Evolutionary conservation across 2,329 filamentous ascomycete species (phyloP).

Genomic region (Nothomitra cinnamomea): DNA sequence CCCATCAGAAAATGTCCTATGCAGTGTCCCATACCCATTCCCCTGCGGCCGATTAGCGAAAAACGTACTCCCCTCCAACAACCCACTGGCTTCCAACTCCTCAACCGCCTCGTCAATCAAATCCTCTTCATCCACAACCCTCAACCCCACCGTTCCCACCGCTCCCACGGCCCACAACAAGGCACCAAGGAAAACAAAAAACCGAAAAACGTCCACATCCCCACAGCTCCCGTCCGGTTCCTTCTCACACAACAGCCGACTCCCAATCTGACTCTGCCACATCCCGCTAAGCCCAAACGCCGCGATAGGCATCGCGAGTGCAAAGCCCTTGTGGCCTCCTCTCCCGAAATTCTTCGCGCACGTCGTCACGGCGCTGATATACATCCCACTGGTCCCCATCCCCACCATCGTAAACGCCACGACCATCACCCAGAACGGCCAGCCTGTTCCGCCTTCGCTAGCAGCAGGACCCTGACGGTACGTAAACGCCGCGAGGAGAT

Average conservation of each 20-base stretch:
- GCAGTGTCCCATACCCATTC: constrained; percentile 47
- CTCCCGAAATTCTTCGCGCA: constrained; percentile 97
- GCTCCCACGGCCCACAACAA: constrained; percentile 55
- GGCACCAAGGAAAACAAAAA: constrained; percentile 70
- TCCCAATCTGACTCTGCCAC: constrained; percentile 86
- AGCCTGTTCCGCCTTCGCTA: constrained; percentile 34
- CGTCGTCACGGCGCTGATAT: constrained; percentile 77
- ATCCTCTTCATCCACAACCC: constrained; percentile 67
- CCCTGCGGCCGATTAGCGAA: constrained; percentile 39
- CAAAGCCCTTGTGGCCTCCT: constrained; percentile 72
- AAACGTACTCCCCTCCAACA: constrained; percentile 59
- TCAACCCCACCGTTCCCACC: constrained; percentile 55
- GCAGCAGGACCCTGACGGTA: constrained; percentile 45
- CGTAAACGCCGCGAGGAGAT: constrained; percentile 63
- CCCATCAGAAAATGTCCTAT: constrained; percentile 28
- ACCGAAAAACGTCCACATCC: constrained; percentile 59
- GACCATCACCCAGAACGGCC: constrained; percentile 71
- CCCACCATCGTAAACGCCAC: constrained; percentile 71
- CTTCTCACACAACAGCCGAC: constrained; percentile 55
- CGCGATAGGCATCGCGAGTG: constrained; percentile 78
- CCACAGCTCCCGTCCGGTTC: constrained; percentile 42
- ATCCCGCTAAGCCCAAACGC: constrained; percentile 87
- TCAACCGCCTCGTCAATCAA: constrained; percentile 83
- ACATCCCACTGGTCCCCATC: constrained; percentile 72
- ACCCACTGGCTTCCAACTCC: constrained; percentile 74